phyloP scores from a whole-genome alignment of 2,329 filamentous ascomycete species.

The Cercospora nicotianae region DNA sequence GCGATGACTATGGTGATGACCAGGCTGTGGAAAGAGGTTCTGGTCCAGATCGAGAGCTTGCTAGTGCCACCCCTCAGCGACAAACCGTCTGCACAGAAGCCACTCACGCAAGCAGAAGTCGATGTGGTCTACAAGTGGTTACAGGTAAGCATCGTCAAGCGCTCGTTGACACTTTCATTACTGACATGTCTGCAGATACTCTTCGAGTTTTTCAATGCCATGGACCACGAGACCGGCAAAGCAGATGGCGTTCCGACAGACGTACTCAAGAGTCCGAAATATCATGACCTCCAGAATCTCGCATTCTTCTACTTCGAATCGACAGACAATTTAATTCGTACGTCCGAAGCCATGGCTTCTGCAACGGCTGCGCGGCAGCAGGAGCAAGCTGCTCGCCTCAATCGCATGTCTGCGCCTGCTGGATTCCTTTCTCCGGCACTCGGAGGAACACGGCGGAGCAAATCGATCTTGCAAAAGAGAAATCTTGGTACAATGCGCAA shows the following conservation, averaged over 20 bases:
- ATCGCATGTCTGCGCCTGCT: slow-evolving; percentile 69
- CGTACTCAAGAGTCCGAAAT: slow-evolving; percentile 94
- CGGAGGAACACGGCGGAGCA: slow-evolving; percentile 47
- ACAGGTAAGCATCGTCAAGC: slow-evolving; percentile 46
- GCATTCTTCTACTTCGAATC: slow-evolving; percentile 99
- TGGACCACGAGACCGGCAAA: slow-evolving; percentile 78
- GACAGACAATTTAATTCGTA: slow-evolving; percentile 86
- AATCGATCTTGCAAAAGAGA: slow-evolving; percentile 81
- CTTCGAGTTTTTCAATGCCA: slow-evolving; percentile 91
- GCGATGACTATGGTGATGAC: slow-evolving; percentile 99
- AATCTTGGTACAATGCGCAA: slow-evolving; percentile 96
- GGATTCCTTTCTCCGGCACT: slow-evolving; percentile 56
- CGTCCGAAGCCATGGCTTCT: slow-evolving; percentile 93
- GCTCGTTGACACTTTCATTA: background rate
- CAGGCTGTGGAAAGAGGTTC: slow-evolving; percentile 93
- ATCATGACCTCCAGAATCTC: slow-evolving; percentile 91
- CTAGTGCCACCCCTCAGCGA: slow-evolving; percentile 93
- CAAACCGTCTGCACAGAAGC: slow-evolving; percentile 83
- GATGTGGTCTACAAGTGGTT: slow-evolving; percentile 97
- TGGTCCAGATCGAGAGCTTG: slow-evolving; percentile 84
- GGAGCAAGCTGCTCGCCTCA: slow-evolving; percentile 48
- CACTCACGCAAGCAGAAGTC: slow-evolving; percentile 80
- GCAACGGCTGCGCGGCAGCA: slow-evolving; percentile 79
- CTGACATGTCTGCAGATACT: slow-evolving; percentile 55
- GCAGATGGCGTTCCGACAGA: slow-evolving; percentile 86